Evolutionary conservation across 2,329 filamentous ascomycete species (phyloP).

Genomic region (Pseudogymnoascus sp.): DNA sequence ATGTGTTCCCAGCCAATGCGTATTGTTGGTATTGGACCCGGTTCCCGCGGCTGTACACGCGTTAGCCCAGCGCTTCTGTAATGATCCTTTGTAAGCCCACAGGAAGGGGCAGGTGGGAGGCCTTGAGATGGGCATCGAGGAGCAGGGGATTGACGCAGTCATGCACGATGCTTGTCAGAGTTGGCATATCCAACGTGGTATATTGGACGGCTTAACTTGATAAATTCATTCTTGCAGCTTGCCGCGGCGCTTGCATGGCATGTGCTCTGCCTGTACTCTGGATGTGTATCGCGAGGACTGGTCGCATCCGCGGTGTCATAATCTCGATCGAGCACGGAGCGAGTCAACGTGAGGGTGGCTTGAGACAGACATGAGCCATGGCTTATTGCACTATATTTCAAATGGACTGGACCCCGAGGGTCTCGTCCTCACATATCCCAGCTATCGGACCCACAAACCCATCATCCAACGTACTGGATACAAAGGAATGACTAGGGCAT

Average conservation of each 20-base stretch:
- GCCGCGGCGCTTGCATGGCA: slow-evolving; percentile 1
- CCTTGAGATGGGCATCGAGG: not conserved
- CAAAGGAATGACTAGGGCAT: not conserved
- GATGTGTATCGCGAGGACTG: not conserved
- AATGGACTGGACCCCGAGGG: not conserved
- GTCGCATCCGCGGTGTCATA: not conserved
- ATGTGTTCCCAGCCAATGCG: not conserved
- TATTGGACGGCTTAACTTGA: slow-evolving; percentile 1
- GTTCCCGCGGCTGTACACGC: slow-evolving; percentile 4
- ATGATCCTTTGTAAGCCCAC: not conserved
- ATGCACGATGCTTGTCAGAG: slow-evolving; percentile 1
- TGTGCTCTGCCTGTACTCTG: not conserved
- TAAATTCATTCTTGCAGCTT: not conserved
- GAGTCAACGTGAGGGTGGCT: slow-evolving; percentile 3
- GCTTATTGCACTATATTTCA: not conserved
- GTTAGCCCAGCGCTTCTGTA: slow-evolving; percentile 7
- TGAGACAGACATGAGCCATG: not conserved
- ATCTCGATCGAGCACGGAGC: not conserved
- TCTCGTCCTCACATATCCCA: not conserved
- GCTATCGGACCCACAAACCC: slow-evolving; percentile 4
- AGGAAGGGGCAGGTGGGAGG: not conserved
- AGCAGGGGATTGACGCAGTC: not conserved
- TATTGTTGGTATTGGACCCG: not conserved
- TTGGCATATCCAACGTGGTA: slow-evolving; percentile 10
- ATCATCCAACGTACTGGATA: slow-evolving; percentile 7